These are phyloP conservation scores for carrot (Daucus carota) DNA, from an alignment of 129 eudicot genomes.

Conservation along the genomic window DH1_v3.0 NC_030387.2:14747501-14748000, in stretches of 20 bases:
- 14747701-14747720: too few species aligned
- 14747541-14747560: neutral
- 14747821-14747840: neutral
- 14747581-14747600: too few species aligned
- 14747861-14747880: neutral
- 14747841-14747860: neutral
- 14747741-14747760: neutral
- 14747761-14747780: neutral
- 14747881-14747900: too few species aligned
- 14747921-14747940: too few species aligned
- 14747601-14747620: too few species aligned
- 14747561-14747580: neutral
- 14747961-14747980: neutral
- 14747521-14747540: neutral
- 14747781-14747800: neutral
- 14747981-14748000: neutral
- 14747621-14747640: too few species aligned
- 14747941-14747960: too few species aligned
- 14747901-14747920: too few species aligned
- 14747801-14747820: neutral
- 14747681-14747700: too few species aligned
- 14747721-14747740: too few species aligned
- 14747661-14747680: too few species aligned
- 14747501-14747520: neutral
- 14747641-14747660: too few species aligned